Percentiles rank a stretch among this genome's conserved stretches.
Evolutionary conservation across 1,284 basidiomycete species (phyloP).

Genomic region (Heimioporus retisporus): DNA sequence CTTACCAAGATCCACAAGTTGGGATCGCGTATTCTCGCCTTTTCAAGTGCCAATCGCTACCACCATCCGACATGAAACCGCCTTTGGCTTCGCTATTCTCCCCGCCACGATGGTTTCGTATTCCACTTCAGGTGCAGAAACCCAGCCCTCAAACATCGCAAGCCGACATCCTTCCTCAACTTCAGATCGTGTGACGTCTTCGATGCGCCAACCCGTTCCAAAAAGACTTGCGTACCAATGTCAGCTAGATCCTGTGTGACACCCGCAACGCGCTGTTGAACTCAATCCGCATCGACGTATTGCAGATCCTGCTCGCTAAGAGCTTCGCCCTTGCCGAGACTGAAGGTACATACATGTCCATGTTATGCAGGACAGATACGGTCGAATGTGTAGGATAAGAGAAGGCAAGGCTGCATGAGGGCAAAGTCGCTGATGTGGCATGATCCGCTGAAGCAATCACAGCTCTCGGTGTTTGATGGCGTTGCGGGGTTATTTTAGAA

Average conservation of each 20-base stretch:
- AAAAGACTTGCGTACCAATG: conserved; percentile 39
- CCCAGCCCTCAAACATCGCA: no score
- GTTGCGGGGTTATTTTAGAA: conserved; percentile 29
- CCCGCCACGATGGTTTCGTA: no score
- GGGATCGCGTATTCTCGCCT: no score
- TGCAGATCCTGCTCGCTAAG: conserved; percentile 85
- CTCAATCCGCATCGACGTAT: conserved; percentile 85
- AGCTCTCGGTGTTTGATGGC: conserved; percentile 24
- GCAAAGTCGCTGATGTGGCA: conserved; percentile 81
- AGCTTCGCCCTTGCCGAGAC: conserved; percentile 65
- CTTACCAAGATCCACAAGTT: no score
- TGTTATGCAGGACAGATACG: conserved; percentile 58
- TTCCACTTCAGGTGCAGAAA: no score
- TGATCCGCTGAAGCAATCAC: conserved; percentile 67
- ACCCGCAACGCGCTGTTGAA: conserved; percentile 79
- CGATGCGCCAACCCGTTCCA: conserved; percentile 73
- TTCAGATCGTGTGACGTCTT: conserved; percentile 71
- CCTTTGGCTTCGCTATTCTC: no score
- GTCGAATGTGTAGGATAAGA: conserved; percentile 81
- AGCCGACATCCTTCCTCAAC: no score
- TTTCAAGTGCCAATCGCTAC: no score
- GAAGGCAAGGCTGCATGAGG: conserved; percentile 79
- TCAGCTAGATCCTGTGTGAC: conserved; percentile 76
- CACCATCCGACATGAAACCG: no score
- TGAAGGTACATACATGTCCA: conserved; percentile 68